phyloP scores from a whole-genome alignment of 768 basidiomycete species.

The Serendipita vermifera region DNA sequence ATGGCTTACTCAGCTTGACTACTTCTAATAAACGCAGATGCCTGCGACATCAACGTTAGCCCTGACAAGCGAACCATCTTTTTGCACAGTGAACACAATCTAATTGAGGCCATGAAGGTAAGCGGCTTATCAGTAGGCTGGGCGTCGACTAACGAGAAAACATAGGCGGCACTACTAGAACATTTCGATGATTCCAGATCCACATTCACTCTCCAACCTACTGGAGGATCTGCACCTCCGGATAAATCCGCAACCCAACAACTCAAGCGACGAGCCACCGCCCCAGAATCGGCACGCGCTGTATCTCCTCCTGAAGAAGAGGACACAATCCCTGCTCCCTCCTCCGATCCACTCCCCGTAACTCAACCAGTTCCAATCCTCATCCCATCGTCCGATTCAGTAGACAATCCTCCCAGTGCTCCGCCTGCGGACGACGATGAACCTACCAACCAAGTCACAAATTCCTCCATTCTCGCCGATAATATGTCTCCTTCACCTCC shows the following conservation, averaged over 20 bases:
- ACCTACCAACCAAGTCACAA: background rate
- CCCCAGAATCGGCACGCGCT: background rate
- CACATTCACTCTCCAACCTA: conserved; percentile 45
- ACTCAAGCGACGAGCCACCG: too few relatives aligned
- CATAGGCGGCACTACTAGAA: conserved; percentile 51
- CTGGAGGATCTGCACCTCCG: too few relatives aligned
- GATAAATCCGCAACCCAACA: too few relatives aligned
- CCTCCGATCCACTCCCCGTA: background rate
- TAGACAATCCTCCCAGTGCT: background rate
- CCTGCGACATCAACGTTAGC: conserved; percentile 86
- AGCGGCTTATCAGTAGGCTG: conserved; percentile 11
- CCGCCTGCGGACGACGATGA: background rate
- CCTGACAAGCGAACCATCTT: conserved; percentile 96
- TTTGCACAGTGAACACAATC: conserved; percentile 69
- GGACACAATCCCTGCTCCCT: background rate
- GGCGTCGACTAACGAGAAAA: too few relatives aligned
- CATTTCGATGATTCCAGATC: conserved; percentile 58
- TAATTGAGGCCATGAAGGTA: conserved; percentile 71
- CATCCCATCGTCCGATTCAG: background rate
- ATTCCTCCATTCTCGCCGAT: background rate
- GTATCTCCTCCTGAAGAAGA: background rate
- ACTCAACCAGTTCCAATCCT: background rate
- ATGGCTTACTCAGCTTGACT: background rate
- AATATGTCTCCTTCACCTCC: conserved; percentile 7
- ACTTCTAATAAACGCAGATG: conserved; percentile 31